Evolutionary conservation across 2,329 filamentous ascomycete genomes (phyloP), one percentile per base, ranked within the genome.

Genomic region (Ascochyta viciae-villosae): DNA sequence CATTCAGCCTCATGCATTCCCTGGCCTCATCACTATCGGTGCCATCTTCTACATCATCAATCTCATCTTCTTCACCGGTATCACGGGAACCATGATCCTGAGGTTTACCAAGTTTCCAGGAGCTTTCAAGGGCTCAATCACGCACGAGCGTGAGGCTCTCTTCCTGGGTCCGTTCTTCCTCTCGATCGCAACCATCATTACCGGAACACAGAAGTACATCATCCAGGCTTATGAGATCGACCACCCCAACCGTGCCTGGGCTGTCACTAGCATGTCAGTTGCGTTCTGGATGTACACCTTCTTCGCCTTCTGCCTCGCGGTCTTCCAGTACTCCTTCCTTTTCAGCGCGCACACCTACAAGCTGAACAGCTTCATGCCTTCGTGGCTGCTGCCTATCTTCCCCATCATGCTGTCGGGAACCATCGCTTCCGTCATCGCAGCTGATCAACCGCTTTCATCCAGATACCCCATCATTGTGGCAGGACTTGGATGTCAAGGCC

Each of bases 351-450:
- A 85, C 66, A 82, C 76, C 58, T 87, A 87, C 55, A 81, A 79
- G 6, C 76, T 90, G 15, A 83, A 86, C 51, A 85, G 83, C 35
- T 89, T 90, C 84, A 90, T 89, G 81, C 89, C 89, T 0, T 86
- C 87, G 0, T 91, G 88, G 88, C 85, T 91, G 53, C 77, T 92
- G 6, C 89, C 89, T 38, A 87, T 90, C 65, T 91, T 91, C 72
- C 88, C 88, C 15, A 80, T 89, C 71, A 91, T 91, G 89, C 80
- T 91, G 8, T 83, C 83, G 0, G 89, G 89, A 2, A 91, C 88
- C 2, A 85, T 91, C 40, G 88, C 89, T 1, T 84, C 85, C 1
- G 83, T 89, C 55, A 87, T 91, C 46, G 81, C 84, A 7, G 78
- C 81, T 5, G 81, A 82, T 0, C 89, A 91, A 59, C 85, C 87